phyloP scores from a whole-genome alignment of 2,329 filamentous ascomycete species.

The Exophiala viscosa region DNA sequence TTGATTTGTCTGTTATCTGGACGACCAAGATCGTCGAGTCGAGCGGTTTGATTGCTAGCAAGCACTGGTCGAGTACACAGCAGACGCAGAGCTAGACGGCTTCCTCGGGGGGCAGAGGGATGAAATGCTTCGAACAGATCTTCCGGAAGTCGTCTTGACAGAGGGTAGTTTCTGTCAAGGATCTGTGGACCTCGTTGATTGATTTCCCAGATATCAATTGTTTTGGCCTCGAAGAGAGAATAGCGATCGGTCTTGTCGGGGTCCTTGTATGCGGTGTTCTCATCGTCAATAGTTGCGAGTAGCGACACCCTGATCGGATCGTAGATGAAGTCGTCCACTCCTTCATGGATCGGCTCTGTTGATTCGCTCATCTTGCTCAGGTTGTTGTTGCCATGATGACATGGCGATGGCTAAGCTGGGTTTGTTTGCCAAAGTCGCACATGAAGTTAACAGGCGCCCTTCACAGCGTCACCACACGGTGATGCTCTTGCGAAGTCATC shows the following conservation, averaged over 20 bases:
- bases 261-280: conserved; percentile 12
- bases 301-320: conserved; percentile 11
- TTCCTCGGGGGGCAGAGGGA: conserved; percentile 1
- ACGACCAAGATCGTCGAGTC: conserved; percentile 1
- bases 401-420: background rate
- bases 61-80: conserved; percentile 9
- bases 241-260: conserved; percentile 6
- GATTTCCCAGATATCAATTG: conserved; percentile 14
- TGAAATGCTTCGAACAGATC: conserved; percentile 13
- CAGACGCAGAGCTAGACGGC: conserved; percentile 8
- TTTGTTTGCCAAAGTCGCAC: background rate
- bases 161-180: conserved; percentile 4
- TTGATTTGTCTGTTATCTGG: conserved; percentile 11
- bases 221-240: conserved; percentile 13
- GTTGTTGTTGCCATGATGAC: background rate
- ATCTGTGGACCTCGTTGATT: conserved; percentile 1
- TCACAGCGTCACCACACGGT: no score
- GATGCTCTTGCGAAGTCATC: no score
- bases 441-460: no score
- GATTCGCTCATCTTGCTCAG: conserved; percentile 11
- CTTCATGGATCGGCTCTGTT: conserved; percentile 5
- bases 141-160: conserved; percentile 6
- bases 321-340: conserved; percentile 11
- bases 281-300: conserved; percentile 12
- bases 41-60: conserved; percentile 4